These are phyloP conservation scores for Pichia sp. DNA, from an alignment of 1,139 yeast genomes.

Conservation along the genomic window DNA sequence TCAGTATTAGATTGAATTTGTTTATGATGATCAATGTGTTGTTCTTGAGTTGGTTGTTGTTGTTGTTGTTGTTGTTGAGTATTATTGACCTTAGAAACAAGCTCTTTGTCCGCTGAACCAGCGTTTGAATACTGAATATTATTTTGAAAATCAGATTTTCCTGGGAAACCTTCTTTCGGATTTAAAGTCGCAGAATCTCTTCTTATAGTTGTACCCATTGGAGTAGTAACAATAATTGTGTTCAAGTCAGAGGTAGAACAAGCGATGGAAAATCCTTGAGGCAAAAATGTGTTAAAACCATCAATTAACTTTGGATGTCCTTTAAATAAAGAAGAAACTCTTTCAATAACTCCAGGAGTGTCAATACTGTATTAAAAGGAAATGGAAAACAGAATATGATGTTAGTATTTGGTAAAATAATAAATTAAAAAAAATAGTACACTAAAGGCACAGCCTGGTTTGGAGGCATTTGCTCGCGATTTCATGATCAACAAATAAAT, in stretches of 20 bases:
- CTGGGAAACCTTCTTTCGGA: background rate
- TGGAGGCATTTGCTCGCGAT: too few relatives aligned
- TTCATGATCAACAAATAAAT: too few relatives aligned
- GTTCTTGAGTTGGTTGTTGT: slow-evolving; percentile 11
- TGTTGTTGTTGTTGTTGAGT: slow-evolving; percentile 8
- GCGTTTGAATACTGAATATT: background rate
- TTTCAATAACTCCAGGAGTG: slow-evolving; percentile 96
- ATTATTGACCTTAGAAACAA: background rate
- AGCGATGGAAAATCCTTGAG: slow-evolving; percentile 93
- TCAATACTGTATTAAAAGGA: slow-evolving; percentile 52
- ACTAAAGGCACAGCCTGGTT: too few relatives aligned
- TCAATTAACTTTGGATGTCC: slow-evolving; percentile 93
- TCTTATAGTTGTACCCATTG: slow-evolving; percentile 78
- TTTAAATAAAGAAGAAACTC: slow-evolving; percentile 82
- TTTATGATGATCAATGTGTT: slow-evolving; percentile 13
- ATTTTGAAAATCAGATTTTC: background rate
- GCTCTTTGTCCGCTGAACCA: background rate
- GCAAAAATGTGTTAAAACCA: slow-evolving; percentile 94
- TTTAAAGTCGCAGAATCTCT: slow-evolving; percentile 38
- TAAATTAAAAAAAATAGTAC: too few relatives aligned
- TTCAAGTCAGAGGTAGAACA: slow-evolving; percentile 91
- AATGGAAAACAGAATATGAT: background rate
- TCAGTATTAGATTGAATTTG: background rate
- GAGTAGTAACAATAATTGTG: slow-evolving; percentile 92
- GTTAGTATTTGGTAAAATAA: slow-evolving; percentile 18